These are phyloP conservation scores for Sabuloglossum arenarium DNA, from an alignment of 495 filamentous ascomycete species.

Conservation along the genomic window DNA sequence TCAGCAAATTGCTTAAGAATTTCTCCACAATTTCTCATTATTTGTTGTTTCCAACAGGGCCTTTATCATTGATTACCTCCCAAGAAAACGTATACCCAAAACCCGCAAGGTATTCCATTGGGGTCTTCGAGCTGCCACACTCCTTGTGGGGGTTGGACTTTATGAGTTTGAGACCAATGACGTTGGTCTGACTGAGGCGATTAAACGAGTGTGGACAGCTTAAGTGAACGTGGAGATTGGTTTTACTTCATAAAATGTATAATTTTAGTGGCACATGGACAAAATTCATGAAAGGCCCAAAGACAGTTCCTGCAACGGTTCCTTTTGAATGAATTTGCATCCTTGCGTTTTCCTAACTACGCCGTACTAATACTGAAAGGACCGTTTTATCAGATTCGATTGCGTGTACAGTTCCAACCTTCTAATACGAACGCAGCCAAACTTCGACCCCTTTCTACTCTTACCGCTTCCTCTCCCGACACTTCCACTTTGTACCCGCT, in stretches of 20 bases:
- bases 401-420: no score
- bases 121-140: constrained; percentile 57
- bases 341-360: no score
- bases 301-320: neutral
- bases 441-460: neutral
- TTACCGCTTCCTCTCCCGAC: constrained; percentile 62
- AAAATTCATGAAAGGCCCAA: neutral
- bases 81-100: constrained; percentile 44
- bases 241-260: neutral
- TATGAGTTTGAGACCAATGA: constrained; percentile 99
- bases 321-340: neutral
- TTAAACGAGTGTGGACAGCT: constrained; percentile 73
- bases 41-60: constrained; percentile 23
- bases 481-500: constrained; percentile 62
- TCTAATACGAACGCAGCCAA: neutral
- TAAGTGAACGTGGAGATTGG: constrained; percentile 5
- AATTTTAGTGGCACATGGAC: neutral
- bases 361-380: no score
- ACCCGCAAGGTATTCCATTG: constrained; percentile 42
- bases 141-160: constrained; percentile 64
- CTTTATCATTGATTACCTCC: constrained; percentile 80
- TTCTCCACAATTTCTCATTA: neutral
- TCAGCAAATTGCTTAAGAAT: neutral
- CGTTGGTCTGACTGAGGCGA: constrained; percentile 74
- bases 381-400: no score